phyloP scores from a whole-genome alignment of 805 yeast species.

The Pichia nakasei region DNA sequence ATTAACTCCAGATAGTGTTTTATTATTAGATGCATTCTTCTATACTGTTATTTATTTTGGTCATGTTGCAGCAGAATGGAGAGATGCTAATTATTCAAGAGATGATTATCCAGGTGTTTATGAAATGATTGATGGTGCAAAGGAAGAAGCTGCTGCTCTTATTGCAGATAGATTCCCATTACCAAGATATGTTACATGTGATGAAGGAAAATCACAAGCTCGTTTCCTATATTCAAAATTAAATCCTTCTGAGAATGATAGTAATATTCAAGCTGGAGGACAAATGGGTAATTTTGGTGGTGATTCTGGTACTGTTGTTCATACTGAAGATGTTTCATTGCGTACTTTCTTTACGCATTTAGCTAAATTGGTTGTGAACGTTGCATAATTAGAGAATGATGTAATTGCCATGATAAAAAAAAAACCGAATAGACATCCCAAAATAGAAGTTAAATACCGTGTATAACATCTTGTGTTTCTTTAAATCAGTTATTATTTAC shows the following conservation, averaged over 20 bases:
- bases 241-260: constrained; percentile 79
- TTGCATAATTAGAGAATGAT: constrained; percentile 19
- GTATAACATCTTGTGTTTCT: no score
- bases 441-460: no score
- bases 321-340: constrained; percentile 92
- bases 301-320: constrained; percentile 60
- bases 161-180: constrained; percentile 92
- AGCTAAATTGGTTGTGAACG: constrained; percentile 75
- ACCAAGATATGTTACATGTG: constrained; percentile 95
- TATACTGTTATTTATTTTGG: constrained; percentile 95
- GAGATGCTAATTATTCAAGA: constrained; percentile 90
- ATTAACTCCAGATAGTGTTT: constrained; percentile 76
- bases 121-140: constrained; percentile 78
- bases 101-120: constrained; percentile 86
- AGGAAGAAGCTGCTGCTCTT: constrained; percentile 84
- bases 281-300: constrained; percentile 38
- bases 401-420: no score
- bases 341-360: constrained; percentile 94
- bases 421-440: no score
- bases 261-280: constrained; percentile 30
- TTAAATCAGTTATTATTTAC: no score
- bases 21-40: constrained; percentile 91
- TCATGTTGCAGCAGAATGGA: constrained; percentile 90
- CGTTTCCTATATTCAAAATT: constrained; percentile 90
- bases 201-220: constrained; percentile 98